Evolutionary conservation across 1,284 basidiomycete species (phyloP).

Genomic region (Puccinia horiana): DNA sequence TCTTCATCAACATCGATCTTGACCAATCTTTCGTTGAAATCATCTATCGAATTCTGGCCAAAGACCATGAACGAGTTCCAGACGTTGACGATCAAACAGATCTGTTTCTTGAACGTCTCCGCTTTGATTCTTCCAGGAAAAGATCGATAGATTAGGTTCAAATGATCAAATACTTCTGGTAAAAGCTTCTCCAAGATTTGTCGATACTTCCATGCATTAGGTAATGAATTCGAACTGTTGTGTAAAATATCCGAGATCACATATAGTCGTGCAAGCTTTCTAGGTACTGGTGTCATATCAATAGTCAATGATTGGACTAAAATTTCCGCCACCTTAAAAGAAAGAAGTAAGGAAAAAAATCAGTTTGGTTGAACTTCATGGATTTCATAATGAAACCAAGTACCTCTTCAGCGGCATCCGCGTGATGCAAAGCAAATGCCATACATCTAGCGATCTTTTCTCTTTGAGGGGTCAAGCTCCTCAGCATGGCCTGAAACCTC

Average conservation of each 20-base stretch:
- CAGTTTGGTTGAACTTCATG: not conserved
- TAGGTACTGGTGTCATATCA: slow-evolving; percentile 84
- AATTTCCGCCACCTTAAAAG: slow-evolving; percentile 73
- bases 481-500: slow-evolving; percentile 84
- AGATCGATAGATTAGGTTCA: slow-evolving; percentile 85
- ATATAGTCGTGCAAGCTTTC: slow-evolving; percentile 91
- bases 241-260: slow-evolving; percentile 96
- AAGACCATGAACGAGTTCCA: slow-evolving; percentile 84
- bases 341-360: not conserved
- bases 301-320: slow-evolving; percentile 79
- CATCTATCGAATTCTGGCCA: slow-evolving; percentile 74
- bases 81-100: slow-evolving; percentile 77
- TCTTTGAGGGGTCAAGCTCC: slow-evolving; percentile 77
- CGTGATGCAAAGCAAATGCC: slow-evolving; percentile 91
- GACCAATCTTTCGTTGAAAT: slow-evolving; percentile 71
- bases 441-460: slow-evolving; percentile 91
- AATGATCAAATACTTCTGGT: slow-evolving; percentile 85
- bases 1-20: slow-evolving; percentile 59
- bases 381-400: slow-evolving; percentile 47
- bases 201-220: slow-evolving; percentile 79
- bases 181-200: slow-evolving; percentile 84
- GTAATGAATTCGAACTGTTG: slow-evolving; percentile 68
- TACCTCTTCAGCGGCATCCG: slow-evolving; percentile 87
- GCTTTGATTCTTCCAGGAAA: slow-evolving; percentile 90
- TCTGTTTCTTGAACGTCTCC: slow-evolving; percentile 87